phyloP scores from a whole-genome alignment of 495 filamentous ascomycete genomes.

The Articulospora tetracladia region DNA sequence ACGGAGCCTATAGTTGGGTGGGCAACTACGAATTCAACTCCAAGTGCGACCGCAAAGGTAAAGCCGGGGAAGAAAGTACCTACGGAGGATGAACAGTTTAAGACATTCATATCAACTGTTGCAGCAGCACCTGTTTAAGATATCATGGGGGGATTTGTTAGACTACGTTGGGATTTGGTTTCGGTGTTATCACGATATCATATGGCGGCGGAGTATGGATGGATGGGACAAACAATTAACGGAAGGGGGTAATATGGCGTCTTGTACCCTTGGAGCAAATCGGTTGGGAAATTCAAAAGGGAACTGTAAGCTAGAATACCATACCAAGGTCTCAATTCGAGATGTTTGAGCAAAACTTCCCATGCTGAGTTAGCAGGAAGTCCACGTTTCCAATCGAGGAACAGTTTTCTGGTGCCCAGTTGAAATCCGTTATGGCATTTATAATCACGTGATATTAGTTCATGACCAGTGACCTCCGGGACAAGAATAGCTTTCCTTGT shows the following conservation, averaged over 20 bases:
- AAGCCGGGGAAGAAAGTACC: constrained; percentile 26
- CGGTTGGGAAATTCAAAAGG: background rate
- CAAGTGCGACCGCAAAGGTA: constrained; percentile 22
- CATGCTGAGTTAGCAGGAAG: too few species aligned
- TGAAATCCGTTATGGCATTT: too few species aligned
- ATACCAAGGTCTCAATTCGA: background rate
- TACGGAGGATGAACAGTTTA: constrained; percentile 44
- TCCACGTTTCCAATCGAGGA: too few species aligned
- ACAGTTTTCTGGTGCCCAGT: too few species aligned
- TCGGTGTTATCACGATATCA: background rate
- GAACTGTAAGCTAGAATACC: background rate
- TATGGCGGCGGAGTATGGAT: background rate
- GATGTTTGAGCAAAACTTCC: background rate
- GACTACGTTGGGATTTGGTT: background rate
- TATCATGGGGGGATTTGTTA: background rate
- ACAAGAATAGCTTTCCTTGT: too few species aligned
- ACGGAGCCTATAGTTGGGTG: constrained; percentile 34
- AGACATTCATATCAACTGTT: constrained; percentile 36
- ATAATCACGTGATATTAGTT: too few species aligned
- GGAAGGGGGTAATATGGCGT: background rate
- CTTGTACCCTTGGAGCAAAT: background rate
- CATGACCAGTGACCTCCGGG: too few species aligned
- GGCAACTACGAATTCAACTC: constrained; percentile 33
- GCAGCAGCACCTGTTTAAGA: background rate
- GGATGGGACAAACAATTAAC: background rate